Base-by-base conservation (phyloP, 805 yeast species). In the Myxozyma neglecta region DNA sequence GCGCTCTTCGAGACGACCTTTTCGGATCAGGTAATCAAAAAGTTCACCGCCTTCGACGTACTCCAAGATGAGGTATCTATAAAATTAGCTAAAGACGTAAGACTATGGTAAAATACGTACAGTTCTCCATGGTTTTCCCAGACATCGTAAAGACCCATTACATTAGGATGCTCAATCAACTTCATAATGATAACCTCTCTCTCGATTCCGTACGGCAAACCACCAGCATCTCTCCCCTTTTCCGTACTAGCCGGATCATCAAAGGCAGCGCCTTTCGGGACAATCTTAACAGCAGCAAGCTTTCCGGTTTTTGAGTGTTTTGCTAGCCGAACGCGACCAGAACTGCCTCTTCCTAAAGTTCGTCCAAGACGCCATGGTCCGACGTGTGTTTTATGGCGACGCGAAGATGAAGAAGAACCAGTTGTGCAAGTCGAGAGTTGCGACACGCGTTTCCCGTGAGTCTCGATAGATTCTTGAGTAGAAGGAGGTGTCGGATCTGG, bases 341-440 rank as follows among this genome's bases (percentile, higher is more conserved):
- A 90, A 13, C 96, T 88, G n/a, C 99, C 99, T 61, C 96, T 82
- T 29, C 99, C 99, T 55, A 94, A 78, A 1, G 99, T 94, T 68
- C 93, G 83, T 35, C 98, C 98, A 42, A 94, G 79, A 72, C 90
- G 89, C 99, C 99, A 94, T 1, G 99, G 97, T 1, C 99, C 99
- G 49, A 94, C 86, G 68, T 84, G 81, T 66, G 82, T 81, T 68
- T 81, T 85, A 61, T 79, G 74, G 70, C 83, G 73, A 76, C 78
- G 68, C 14, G 58, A 75, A 24, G 81, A 78, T 63, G 73, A 74
- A 55, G 83, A 78, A 46, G 81, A 60, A 14, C 56, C 46, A 71
- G 69, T 80, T 71, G 77, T 72, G 29, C 73, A 66, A 14, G 75
- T 70, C 29, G 79, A 76, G 10, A 71, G 69, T 70, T 81, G 85